phyloP scores from a whole-genome alignment of 805 yeast species.

The Ogataea neopini region DNA sequence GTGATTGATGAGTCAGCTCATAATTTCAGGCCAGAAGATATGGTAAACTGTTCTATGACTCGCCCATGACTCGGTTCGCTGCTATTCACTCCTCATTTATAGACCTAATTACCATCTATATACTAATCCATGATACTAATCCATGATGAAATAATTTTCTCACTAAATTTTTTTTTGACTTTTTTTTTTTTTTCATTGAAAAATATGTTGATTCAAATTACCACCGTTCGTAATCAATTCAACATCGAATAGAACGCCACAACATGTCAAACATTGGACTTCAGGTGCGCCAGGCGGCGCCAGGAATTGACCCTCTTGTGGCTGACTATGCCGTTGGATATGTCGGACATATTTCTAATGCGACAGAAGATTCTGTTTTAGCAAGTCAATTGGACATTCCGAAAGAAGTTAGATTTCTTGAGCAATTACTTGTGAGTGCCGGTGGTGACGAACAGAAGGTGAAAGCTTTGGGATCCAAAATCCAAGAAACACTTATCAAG shows the following conservation, averaged over 20 bases:
- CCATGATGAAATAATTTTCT: not conserved
- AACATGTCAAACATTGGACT: conserved; percentile 38
- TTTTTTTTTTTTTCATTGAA: not conserved
- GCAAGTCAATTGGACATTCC: conserved; percentile 70
- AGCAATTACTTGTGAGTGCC: conserved; percentile 69
- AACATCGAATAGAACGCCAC: not conserved
- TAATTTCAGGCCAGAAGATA: not conserved
- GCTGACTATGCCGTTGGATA: conserved; percentile 91
- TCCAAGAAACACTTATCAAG: conserved; percentile 50
- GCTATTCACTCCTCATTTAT: too few species aligned
- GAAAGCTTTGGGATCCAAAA: conserved; percentile 42
- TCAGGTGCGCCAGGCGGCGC: conserved; percentile 84
- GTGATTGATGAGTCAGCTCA: too few species aligned
- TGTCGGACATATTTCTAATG: conserved; percentile 73
- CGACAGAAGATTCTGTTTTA: conserved; percentile 80
- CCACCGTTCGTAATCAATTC: not conserved
- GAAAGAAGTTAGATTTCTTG: conserved; percentile 67
- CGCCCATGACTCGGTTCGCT: too few species aligned
- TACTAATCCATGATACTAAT: too few species aligned
- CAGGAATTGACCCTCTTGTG: conserved; percentile 83
- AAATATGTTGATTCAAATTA: not conserved
- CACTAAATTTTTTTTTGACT: not conserved
- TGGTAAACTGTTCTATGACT: too few species aligned
- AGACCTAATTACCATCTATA: too few species aligned
- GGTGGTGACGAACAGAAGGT: conserved; percentile 73